Evolutionary conservation across 345 rosid species (phyloP), one percentile per base, ranked within the genome.

Genomic region (Noccaea caerulescens): DNA sequence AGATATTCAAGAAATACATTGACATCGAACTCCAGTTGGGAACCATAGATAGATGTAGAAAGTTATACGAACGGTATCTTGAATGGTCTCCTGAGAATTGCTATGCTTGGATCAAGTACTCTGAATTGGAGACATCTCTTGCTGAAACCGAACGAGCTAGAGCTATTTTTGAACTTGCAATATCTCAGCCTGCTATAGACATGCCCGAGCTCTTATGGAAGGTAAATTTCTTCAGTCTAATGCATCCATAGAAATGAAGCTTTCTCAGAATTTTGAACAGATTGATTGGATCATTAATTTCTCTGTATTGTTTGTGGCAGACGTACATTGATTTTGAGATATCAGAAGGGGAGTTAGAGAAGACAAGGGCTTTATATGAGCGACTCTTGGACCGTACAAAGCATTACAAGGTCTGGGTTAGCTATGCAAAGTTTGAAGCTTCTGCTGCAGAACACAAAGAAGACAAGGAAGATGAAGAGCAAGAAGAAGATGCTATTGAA

Each of bases 61-160:
- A 58, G 20, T 25, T 58, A 2, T 58, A 58, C 3, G 36, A 58
- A 34, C 47, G 64, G 30, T 58, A 58, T 12, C 64, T 58, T 3
- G 64, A 58, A n/a, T 58, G 64, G 49, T 39, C 64, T 58, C 49
- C 64, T 20, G 64, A 58, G 64, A 58, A 39, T 7, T 58, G 47
- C 47, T 39, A 58, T 41, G 64, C 64, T 3, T 58, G 49, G 64
- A 38, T 33, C 18, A 58, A 39, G 5, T 58, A 58, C 1, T 14
- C 64, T 3, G 64, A 58, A 9, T 7, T 58, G 8, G 64, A 58
- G 18, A 39, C 18, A 9, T 58, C 49, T 58, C 47, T 58, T 20
- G 46, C 49, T 39, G 47, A 58, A 43, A 39, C 34, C 3, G 64
- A 58, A 39, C 64, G 64, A 18, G 64, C 47, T 20, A 23, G 64